Base-by-base conservation (phyloP, 1,284 basidiomycete genomes). In the Tilletia caries region DNA sequence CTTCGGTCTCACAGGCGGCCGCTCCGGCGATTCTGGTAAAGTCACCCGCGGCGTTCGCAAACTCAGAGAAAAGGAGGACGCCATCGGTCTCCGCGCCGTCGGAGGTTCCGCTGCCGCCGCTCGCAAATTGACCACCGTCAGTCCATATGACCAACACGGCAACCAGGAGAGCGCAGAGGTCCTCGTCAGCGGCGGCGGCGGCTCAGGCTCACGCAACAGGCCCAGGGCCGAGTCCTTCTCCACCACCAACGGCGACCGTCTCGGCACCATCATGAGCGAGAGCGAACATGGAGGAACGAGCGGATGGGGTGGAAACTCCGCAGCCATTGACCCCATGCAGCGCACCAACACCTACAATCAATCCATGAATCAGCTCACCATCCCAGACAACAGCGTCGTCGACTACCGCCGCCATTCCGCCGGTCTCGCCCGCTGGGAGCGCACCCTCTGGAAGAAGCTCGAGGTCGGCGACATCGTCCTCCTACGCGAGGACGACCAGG, bases 371-470 rank as follows among this genome's bases (percentile, higher is more conserved):
- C 70, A 70, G 43, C 69, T 70, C n/a, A 62, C 58, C 15, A 33
- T 62, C 32, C 58, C 58, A 15, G 58, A 62, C 32, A 62, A 62
- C 58, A 76, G 76, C 27, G 77, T 80, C 20, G 76, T 96, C 23
- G 91, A 96, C 83, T 93, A 90, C 87, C 85, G 85, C 62, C 88
- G 88, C 66, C 88, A 88, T 37, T 86, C 87, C 1, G 85, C 87
- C 0, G 93, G 93, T 0, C 88, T 89, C 0, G 90, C 92, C 0
- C 87, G 88, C 33, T 98, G 95, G 95, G 95, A 97, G 82, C 87
- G 94, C 69, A 98, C 95, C 2, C 86, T 98, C 0, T 98, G 95
- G 95, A 98, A 98, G 86, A 97, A 98, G 86, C 87, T 98, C 64
- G 93, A 96, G 83, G 95, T 97, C 4, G 95, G 95, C n/a, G 95